Base-by-base conservation (phyloP, 140 eudicot species). In the Cichorium intybus region DNA sequence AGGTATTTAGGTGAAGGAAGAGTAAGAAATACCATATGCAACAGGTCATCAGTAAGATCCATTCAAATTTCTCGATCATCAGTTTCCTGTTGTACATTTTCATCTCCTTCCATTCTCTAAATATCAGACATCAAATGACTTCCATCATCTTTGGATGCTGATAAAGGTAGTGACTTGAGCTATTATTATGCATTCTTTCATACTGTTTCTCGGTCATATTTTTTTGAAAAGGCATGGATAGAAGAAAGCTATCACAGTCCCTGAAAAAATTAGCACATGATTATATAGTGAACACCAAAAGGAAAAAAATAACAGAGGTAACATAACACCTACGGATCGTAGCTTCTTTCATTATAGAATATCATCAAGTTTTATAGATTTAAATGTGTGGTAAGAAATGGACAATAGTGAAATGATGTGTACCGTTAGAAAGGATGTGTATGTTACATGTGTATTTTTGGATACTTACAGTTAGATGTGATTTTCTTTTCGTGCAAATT, bases 31-130 rank as follows among this genome's bases (percentile, higher is more conserved):
- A 94, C 99, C 97, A 84, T 84, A 81, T 94, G 99, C 77, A 89
- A 68, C 66, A 94, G 79, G 81, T 94, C 99, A 75, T 94, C 97
- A 0, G 97, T 86, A 59, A 94, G 99, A 86, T 94, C 99, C 95
- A 94, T 89, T 62, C 84, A 83, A 74, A 89, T 69, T 77, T 82
- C 95, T 23, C 29, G 59, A 76, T 75, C 96, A 58, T 88, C 99
- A 46, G 63, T 52, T 47, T 79, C 81, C 10, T 34, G 39, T 37
- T 55, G 21, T 62, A 20, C 60, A 65, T 24, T 21, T 62, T 74
- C 80, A 43, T 72, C 83, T 67, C 71, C 85, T 27, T 61, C 74
- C 58, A 77, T 70, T 68, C 60, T 76, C 66, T 64, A 68, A 56
- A 35, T 28, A 24, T 29, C 43, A 64, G 77, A 69, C 23, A 56